Evolutionary conservation across 805 yeast genomes (phyloP).

Genomic region (Myxozyma mucilagina): DNA sequence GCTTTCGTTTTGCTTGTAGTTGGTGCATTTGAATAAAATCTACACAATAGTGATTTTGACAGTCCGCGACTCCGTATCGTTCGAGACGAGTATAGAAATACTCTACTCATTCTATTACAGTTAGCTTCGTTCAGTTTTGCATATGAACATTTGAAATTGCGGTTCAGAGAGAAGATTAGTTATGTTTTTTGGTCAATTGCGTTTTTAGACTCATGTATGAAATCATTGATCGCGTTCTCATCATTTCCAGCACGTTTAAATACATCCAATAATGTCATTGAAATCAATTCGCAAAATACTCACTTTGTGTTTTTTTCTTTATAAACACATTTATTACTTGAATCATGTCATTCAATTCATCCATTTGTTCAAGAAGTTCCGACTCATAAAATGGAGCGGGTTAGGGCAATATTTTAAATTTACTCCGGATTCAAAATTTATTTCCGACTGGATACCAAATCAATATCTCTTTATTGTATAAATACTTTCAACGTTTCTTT

Average conservation of each 20-base stretch:
- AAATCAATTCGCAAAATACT: not conserved
- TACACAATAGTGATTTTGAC: not conserved
- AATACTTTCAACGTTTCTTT: not conserved
- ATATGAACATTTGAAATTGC: not conserved
- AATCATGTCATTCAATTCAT: not conserved
- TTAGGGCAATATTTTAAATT: not conserved
- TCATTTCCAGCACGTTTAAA: not conserved
- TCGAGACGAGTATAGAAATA: too few species aligned
- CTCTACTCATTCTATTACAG: too few species aligned
- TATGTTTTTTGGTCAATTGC: not conserved
- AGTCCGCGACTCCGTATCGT: not conserved
- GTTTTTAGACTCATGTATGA: not conserved
- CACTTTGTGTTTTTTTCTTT: not conserved
- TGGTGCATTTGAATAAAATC: not conserved
- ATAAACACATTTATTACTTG: too few species aligned
- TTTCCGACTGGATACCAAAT: too few species aligned
- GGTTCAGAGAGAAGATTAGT: slow-evolving; percentile 31
- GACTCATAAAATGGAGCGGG: not conserved
- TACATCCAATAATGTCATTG: not conserved
- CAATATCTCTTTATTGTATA: too few species aligned
- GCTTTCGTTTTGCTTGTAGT: not conserved
- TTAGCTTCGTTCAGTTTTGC: too few species aligned
- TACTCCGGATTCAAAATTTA: not conserved
- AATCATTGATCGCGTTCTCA: not conserved
- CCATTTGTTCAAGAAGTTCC: not conserved